Evolutionary conservation across 441 rosid species (phyloP).

Genomic region (Adansonia grandidieri): DNA sequence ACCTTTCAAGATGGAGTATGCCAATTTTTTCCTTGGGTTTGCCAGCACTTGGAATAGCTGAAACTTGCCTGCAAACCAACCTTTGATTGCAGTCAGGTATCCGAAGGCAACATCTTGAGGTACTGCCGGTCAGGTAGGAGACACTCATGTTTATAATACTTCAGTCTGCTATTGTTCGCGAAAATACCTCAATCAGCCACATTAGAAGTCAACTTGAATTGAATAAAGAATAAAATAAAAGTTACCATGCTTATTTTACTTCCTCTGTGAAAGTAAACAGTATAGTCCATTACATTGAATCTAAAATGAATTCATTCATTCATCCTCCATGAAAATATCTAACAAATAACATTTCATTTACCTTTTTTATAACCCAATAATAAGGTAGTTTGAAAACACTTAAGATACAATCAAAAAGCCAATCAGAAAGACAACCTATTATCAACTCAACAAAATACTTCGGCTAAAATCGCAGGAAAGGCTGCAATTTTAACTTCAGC

Average conservation of each 20-base stretch:
- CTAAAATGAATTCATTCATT: not conserved
- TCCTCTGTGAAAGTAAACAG: not conserved
- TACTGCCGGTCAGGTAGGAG: slow-evolving; percentile 66
- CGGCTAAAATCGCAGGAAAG: not conserved
- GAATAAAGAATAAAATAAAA: not conserved
- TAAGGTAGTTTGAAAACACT: not conserved
- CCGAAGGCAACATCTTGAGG: slow-evolving; percentile 51
- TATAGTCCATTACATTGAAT: not conserved
- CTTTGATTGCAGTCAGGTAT: slow-evolving; percentile 34
- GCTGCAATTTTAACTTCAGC: not conserved
- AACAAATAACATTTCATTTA: not conserved
- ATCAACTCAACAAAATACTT: not conserved
- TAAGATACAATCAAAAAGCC: slow-evolving; percentile 5
- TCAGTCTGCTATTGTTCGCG: slow-evolving; percentile 19
- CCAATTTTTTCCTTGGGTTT: slow-evolving; percentile 33
- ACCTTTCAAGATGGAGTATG: slow-evolving; percentile 53
- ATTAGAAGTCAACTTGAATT: slow-evolving; percentile 7
- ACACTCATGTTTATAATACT: slow-evolving; percentile 51
- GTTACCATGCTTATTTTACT: not conserved
- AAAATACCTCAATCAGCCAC: not conserved
- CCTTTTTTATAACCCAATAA: not conserved
- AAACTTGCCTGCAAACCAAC: slow-evolving; percentile 36
- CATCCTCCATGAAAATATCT: slow-evolving; percentile 9
- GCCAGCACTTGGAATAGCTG: slow-evolving; percentile 40
- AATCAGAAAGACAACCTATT: slow-evolving; percentile 3